Base-by-base conservation (phyloP, 805 yeast species). In the Starmerella gropengiesseri region DNA sequence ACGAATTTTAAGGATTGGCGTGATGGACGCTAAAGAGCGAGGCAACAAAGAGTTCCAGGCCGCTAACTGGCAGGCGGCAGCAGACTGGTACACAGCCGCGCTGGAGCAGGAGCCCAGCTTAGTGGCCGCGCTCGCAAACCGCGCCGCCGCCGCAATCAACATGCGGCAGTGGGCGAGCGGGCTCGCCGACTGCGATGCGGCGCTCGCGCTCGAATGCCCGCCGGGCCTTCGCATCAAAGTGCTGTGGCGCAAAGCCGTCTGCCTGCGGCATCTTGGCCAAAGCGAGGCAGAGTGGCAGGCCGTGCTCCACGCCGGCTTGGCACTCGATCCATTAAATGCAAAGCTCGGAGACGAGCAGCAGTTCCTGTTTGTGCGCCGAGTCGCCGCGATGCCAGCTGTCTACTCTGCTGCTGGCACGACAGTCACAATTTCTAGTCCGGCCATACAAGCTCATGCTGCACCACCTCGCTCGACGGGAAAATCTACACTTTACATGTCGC, bases 141-240 rank as follows among this genome's bases (percentile, higher is more conserved):
- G 55, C 4, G 56, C 57, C 1, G 57, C 57, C 14, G 50, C 55
- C 39, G 31, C 28, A 27, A 42, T 55, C 35, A 47, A 51, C 20
- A 36, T 55, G 7, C 34, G 25, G 6, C 11, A 35, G 4, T 55
- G 48, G 48, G 28, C 11, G 8, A 18, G 22, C 6, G 58, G 51
- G 3, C 29, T 36, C 7, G 13, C 6, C 9, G 58, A 52, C 40
- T 50, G 55, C 26, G 40, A 47, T 12, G 31, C 25, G 1, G 57
- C 49, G 4, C 37, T 54, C 16, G 26, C 22, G 7, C 21, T 18
- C 5, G 13, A 25, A 2, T 21, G 22, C 12, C 2, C 49, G 6
- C 34, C 36, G 8, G 18, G 14, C 20, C 47, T 54, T n/a, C 34
- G 35, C 7, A 23, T 40, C 9, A 55, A 55, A 19, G 14, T 44